Base-by-base conservation (phyloP, 2,329 filamentous ascomycete species). In the Talaromyces piceae region DNA sequence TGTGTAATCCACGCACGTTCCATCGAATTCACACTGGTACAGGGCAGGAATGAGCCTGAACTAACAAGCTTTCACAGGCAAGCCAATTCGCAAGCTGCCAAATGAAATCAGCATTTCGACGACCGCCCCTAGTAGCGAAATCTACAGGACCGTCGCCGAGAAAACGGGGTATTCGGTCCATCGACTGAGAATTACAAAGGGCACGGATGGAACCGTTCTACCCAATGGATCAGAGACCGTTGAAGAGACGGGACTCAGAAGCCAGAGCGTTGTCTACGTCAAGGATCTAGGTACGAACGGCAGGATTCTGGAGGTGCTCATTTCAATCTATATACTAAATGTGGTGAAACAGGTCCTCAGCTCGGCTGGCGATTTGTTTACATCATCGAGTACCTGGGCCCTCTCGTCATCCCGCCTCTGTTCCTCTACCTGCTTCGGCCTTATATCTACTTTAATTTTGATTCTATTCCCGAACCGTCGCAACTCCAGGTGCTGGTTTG, bases 341-440 rank as follows among this genome's bases (percentile, higher is more conserved):
- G n/a, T 33, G 37, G 16, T 30, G 26, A 31, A 13, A 28, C 37
- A 95, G 90, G 93, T 13, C 81, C 84, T 45, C 93, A 98, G 70
- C 86, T 96, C 51, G 83, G 82, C 56, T 98, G 93, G 93, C 84
- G 83, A 57, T 93, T 88, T 54, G 91, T 97, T 68, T 98, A 91
- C 77, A 74, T 96, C 56, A 84, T 96, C 74, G 93, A 98, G 73
- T 98, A 98, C 71, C 73, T 93, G 58, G 93, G 93, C 3, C 93
- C 93, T 5, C 80, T 97, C 62, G 72, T 96, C 63, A 87, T 97
- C 73, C 91, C 96, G 74, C 80, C 82, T 41, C 75, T 88, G 61
- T 77, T 85, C 67, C 74, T 90, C 68, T 83, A 80, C 68, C 70
- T 79, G 59, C 75, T 87, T 50, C 87, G 90, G 45, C 82, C 86